Evolutionary conservation across 2,329 filamentous ascomycete genomes (phyloP).

Genomic region (Aspergillus carbonarius): DNA sequence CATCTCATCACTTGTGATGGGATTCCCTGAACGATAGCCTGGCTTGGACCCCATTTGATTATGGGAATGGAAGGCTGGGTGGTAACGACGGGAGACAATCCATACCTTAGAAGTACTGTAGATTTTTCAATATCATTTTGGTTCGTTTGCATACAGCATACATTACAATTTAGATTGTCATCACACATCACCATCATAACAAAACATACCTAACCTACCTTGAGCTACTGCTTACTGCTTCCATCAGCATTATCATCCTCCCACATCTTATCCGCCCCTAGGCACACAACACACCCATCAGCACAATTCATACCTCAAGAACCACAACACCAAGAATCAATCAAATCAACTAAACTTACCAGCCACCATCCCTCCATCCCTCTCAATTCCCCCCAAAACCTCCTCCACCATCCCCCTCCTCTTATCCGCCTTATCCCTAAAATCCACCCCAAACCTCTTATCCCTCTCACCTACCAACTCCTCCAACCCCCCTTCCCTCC

Average conservation of each 20-base stretch:
- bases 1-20: constrained; percentile 25
- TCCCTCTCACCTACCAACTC: constrained; percentile 53
- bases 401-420: constrained; percentile 49
- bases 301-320: neutral
- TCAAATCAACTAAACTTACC: constrained; percentile 35
- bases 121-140: no score
- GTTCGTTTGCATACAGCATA: no score
- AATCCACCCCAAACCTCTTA: constrained; percentile 54
- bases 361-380: constrained; percentile 29
- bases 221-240: no score
- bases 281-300: constrained; percentile 3
- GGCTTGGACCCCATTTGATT: constrained; percentile 47
- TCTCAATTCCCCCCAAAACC: constrained; percentile 44
- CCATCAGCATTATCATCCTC: constrained; percentile 13
- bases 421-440: constrained; percentile 52
- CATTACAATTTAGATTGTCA: neutral
- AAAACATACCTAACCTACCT: no score
- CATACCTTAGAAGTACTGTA: constrained; percentile 6
- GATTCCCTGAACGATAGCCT: constrained; percentile 40
- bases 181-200: neutral
- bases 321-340: neutral
- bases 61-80: constrained; percentile 46
- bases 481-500: constrained; percentile 28
- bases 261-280: constrained; percentile 40
- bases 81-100: constrained; percentile 47